Base-by-base conservation (phyloP, 202 grass and related monocot species). In the Carex sylvatica region DNA sequence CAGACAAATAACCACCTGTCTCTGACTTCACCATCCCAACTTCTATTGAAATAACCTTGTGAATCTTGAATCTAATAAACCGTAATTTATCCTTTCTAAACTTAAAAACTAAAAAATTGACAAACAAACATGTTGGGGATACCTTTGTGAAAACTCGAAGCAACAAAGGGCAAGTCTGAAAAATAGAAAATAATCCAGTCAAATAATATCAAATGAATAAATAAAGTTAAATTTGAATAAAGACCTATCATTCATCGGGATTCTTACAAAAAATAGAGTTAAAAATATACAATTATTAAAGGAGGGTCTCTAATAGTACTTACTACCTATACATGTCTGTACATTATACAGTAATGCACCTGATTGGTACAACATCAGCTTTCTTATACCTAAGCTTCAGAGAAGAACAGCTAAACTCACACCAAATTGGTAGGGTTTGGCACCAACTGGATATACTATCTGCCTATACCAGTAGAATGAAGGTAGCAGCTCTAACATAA, bases 61-160 rank as follows among this genome's bases (percentile, higher is more conserved):
- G 23, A 54, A 18, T n/a, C 1, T 40, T 56, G 47, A 76, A 84
- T 74, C 22, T n/a, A 70, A 35, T 30, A 18, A 73, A 81, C 11
- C 2, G 52, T 82, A 1, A 74, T 85, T 28, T 80, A 5, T 64
- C 82, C 40, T 77, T 9, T 60, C 15, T 23, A 61, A 77, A 58
- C 16, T 53, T 40, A 0, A 40, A 40, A 40, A 40, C 5, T 18
- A 15, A 30, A 31, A 75, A 31, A 16, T 9, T 75, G 14, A 30
- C 14, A 46, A 28, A 33, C 24, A 55, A 58, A 31, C 18, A 33
- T 36, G 26, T 3, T 76, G 7, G 18, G 12, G 61, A 20, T 88
- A 95, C 96, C 93, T 86, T 99, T 2, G 96, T 99, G 80, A 99
- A 95, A 69, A 99, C 96, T 66, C 96, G 82, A 80, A 99, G 96